Evolutionary conservation across 495 filamentous ascomycete genomes (phyloP), one percentile per base, ranked within the genome.

Genomic region (Talaromyces trachyspermus): DNA sequence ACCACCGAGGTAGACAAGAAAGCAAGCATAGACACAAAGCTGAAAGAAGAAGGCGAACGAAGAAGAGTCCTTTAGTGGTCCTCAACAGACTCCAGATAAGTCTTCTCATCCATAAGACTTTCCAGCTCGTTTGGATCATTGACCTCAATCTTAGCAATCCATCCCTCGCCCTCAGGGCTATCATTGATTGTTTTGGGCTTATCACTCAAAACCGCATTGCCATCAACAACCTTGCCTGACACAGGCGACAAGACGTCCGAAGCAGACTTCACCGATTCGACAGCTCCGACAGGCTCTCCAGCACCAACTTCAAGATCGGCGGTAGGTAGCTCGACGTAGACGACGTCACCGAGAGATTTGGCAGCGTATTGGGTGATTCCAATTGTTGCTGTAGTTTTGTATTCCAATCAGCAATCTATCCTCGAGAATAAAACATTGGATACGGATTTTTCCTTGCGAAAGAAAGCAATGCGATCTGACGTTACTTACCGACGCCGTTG

Each of bases 201-300:
- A 61, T 94, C 86, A 63, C 87, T 82, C 46, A 98, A 75, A 46
- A 75, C 45, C 2, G 56, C 50, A 69, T 98, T 98, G 38, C 79
- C 72, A 54, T 77, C 75, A 23, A 80, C 75, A 42, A 98, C 77
- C 53, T 66, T 85, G 52, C 91, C 88, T 26, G 76, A 68, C 42
- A 95, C 77, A 20, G 92, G 94, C 4, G 89, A 82, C 63, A 94
- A 83, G 69, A 98, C 95, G 63, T 98, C 92, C 50, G 88, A 91
- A 14, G 94, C 92, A 35, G 86, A 90, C 77, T 98, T 98, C 62
- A 98, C 92, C 8, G 88, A 95, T 76, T 98, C 92, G 51, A 98
- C 90, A 37, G 92, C 89, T 46, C 92, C 92, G 53, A 95, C 83
- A 48, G 85, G 67, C 59, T 95, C 88, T 52, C 88, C 88, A 24